Evolutionary conservation across 306 rosid species (phyloP).

Genomic region (Cucurbita maxima): DNA sequence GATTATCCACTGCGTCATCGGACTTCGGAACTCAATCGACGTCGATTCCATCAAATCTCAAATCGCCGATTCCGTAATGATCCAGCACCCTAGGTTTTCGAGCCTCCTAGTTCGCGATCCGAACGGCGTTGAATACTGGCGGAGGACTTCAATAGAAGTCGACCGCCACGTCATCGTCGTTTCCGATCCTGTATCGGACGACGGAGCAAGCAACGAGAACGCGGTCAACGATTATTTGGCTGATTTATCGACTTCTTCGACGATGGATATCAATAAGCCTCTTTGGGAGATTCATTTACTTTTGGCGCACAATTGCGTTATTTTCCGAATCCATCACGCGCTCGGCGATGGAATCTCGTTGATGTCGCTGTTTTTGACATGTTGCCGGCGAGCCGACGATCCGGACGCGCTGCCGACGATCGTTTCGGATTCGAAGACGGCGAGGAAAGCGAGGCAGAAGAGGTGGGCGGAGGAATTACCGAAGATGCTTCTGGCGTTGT

Average conservation of each 20-base stretch:
- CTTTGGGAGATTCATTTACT: constrained; percentile 78
- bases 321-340: constrained; percentile 62
- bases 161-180: constrained; percentile 30
- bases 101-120: constrained; percentile 51
- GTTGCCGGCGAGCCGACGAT: constrained; percentile 32
- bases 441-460: background rate
- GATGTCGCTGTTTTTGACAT: constrained; percentile 56
- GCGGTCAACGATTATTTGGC: constrained; percentile 45
- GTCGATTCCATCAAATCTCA: constrained; percentile 18
- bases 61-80: constrained; percentile 24
- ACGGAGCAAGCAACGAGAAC: constrained; percentile 4
- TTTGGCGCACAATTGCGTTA: constrained; percentile 33
- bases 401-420: constrained; percentile 24
- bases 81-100: constrained; percentile 51
- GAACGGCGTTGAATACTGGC: constrained; percentile 61
- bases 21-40: constrained; percentile 37
- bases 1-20: constrained; percentile 46
- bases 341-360: constrained; percentile 79
- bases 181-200: constrained; percentile 5
- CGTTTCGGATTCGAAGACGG: background rate
- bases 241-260: constrained; percentile 36
- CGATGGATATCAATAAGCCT: constrained; percentile 42
- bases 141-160: constrained; percentile 33
- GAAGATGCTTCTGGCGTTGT: constrained; percentile 8
- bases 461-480: background rate